Base-by-base conservation (phyloP, 2,329 filamentous ascomycete genomes). In the Cytospora schulzeri region DNA sequence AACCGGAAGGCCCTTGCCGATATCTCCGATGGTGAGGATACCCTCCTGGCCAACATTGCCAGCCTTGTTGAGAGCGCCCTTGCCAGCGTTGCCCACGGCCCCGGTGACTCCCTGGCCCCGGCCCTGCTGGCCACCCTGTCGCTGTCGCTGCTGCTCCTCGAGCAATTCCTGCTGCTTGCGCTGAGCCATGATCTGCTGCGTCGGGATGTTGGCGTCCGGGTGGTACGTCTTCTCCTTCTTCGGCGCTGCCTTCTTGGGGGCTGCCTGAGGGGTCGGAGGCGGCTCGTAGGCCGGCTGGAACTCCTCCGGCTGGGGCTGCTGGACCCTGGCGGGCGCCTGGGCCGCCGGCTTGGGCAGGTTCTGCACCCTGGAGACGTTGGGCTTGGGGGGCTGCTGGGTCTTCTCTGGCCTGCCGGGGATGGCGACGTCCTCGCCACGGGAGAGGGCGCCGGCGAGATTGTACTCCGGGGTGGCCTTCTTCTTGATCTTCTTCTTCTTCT, bases 401-500 rank as follows among this genome's bases (percentile, higher is more conserved):
- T 56, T 62, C 54, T 67, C 62, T 12, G 65, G 62, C 24, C 64
- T 29, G 33, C 65, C 62, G 31, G 65, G 65, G 24, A 67, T 50
- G 33, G 56, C 63, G 24, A 67, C 56, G 33, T 62, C 63, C 55
- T 67, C 65, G 15, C 65, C 65, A 14, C 63, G 59, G 26, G 65
- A 54, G 5, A 67, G 62, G 31, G 59, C 55, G 8, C 52, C 62
- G 12, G 65, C 65, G 58, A 67, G 60, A 22, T 64, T 57, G 48
- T 65, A 67, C 38, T 64, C 62, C 15, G 65, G 65, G 22, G 56
- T 53, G 28, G 60, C 58, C 35, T 56, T 63, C 51, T 60, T 67
- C 62, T 67, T 67, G 52, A 56, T 62, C 62, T 67, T 67, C 54
- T 66, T 66, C 41, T 67, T 67, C 58, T 66, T 66, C 57, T 66